A percentile compares a stretch with the other conserved stretches of the same genome.
These are phyloP conservation scores for Microsporum audouinii DNA, from an alignment of 2,329 filamentous ascomycete species.

Conservation along the genomic window DNA sequence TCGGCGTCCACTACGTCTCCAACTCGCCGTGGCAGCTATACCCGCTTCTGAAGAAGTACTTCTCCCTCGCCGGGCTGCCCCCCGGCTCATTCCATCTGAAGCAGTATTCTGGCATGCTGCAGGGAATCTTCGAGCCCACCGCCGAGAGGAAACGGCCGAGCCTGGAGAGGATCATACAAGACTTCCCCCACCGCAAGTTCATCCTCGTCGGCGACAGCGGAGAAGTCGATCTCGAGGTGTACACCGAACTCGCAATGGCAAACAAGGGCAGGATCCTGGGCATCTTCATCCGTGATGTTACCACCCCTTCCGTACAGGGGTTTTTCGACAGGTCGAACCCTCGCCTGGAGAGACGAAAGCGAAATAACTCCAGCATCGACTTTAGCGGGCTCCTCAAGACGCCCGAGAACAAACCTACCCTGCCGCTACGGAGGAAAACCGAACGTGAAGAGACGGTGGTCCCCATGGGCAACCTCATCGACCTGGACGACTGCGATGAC, in stretches of 20 bases:
- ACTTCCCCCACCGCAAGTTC: slow-evolving; percentile 84
- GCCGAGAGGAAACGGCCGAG: slow-evolving; percentile 87
- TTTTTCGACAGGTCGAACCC: slow-evolving; percentile 63
- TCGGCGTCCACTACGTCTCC: slow-evolving; percentile 93
- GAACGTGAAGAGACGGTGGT: slow-evolving; percentile 13
- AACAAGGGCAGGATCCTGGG: slow-evolving; percentile 74
- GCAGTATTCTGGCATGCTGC: slow-evolving; percentile 91
- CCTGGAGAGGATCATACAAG: slow-evolving; percentile 69
- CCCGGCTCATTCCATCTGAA: slow-evolving; percentile 88
- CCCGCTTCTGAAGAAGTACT: slow-evolving; percentile 75
- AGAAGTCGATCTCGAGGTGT: slow-evolving; percentile 92
- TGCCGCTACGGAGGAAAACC: slow-evolving; percentile 29
- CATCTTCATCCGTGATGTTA: slow-evolving; percentile 92
- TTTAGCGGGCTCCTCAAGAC: slow-evolving; percentile 21
- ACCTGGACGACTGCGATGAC: slow-evolving; percentile 24
- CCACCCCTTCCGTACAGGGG: slow-evolving; percentile 57
- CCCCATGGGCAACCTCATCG: slow-evolving; percentile 28
- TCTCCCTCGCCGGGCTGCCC: slow-evolving; percentile 67
- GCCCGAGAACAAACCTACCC: slow-evolving; percentile 24
- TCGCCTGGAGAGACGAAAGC: slow-evolving; percentile 21
- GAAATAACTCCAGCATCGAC: slow-evolving; percentile 20
- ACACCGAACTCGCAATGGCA: slow-evolving; percentile 78
- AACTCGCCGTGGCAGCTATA: slow-evolving; percentile 98
- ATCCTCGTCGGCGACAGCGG: slow-evolving; percentile 90
- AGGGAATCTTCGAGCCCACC: slow-evolving; percentile 95